A percentile compares a stretch with the other conserved stretches of the same genome.
Evolutionary conservation across 352 stramenopile genomes (phyloP).

Genomic region (Phytophthora tubulina): DNA sequence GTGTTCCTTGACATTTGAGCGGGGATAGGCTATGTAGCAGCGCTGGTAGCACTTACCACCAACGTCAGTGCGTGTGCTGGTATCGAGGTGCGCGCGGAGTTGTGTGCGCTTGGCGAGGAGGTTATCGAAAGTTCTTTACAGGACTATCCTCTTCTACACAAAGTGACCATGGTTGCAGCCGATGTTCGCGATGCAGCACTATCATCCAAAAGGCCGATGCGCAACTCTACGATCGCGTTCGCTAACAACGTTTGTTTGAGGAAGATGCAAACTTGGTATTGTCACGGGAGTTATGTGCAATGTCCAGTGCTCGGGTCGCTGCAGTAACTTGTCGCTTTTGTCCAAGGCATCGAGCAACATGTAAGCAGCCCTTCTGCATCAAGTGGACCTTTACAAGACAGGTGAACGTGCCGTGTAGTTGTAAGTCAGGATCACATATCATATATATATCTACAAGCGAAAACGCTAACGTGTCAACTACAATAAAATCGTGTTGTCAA

Average conservation of each 20-base stretch:
- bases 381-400: background rate
- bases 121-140: background rate
- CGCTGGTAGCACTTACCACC: background rate
- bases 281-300: background rate
- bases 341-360: background rate
- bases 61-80: background rate
- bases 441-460: slow-evolving; percentile 4
- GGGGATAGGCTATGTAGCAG: background rate
- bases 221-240: slow-evolving; percentile 5
- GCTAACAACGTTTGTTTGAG: slow-evolving; percentile 8
- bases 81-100: background rate
- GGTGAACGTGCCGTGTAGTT: background rate
- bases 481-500: background rate
- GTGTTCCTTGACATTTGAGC: slow-evolving; percentile 6
- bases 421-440: background rate
- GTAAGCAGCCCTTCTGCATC: background rate
- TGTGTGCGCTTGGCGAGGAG: too few species aligned
- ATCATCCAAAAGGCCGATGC: background rate
- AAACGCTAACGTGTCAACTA: background rate
- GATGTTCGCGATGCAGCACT: background rate
- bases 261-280: background rate
- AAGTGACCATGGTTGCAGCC: background rate
- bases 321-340: background rate
- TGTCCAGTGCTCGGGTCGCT: background rate
- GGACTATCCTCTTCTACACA: background rate